phyloP scores from a whole-genome alignment of 2,329 filamentous ascomycete species.

The Fusarium secorum region DNA sequence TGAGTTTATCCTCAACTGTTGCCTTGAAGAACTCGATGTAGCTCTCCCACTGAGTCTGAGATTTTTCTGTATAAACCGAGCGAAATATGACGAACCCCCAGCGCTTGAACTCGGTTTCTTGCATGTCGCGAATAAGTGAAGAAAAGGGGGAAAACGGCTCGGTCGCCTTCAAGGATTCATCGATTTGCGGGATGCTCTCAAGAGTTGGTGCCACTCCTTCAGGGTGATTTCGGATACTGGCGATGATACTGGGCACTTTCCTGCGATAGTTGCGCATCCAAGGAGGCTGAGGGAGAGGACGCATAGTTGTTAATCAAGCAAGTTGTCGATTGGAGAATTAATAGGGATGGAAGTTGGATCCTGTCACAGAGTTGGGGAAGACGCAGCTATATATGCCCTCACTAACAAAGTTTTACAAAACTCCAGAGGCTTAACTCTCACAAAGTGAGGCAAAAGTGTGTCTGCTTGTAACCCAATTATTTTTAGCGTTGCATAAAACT shows the following conservation, averaged over 20 bases:
- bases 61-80: neutral
- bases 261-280: neutral
- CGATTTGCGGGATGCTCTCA: slow-evolving; percentile 10
- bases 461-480: neutral
- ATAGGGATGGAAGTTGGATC: rapidly evolving
- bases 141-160: neutral
- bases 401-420: neutral
- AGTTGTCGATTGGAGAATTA: neutral
- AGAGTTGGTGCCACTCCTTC: slow-evolving; percentile 1
- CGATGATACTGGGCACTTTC: neutral
- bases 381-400: neutral
- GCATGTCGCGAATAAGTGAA: neutral
- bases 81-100: slow-evolving; percentile 13
- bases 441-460: neutral
- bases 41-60: slow-evolving; percentile 5
- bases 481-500: neutral
- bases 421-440: neutral
- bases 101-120: neutral
- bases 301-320: neutral
- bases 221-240: neutral
- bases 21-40: slow-evolving; percentile 24
- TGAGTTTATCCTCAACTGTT: neutral
- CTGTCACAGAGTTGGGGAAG: neutral
- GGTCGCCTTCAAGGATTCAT: neutral
- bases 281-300: neutral